A percentile compares a stretch with the other conserved stretches of the same genome.
Conservation (phyloP, 1,284 basidiomycete genomes). For the Trichosporon faecale region DNA sequence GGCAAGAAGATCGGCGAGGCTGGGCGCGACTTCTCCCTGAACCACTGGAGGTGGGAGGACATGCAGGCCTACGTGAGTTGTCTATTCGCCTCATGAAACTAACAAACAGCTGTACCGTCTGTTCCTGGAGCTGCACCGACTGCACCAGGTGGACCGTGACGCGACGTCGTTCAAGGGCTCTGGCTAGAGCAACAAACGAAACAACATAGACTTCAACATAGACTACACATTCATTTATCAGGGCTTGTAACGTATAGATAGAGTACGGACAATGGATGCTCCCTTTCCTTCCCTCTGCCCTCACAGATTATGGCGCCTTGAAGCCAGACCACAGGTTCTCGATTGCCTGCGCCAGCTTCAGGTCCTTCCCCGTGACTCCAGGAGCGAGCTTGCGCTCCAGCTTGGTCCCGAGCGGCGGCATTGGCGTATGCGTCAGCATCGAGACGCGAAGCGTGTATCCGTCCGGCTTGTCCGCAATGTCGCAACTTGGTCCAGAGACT, state of each 20-base stretch:
- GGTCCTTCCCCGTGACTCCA: conserved; percentile 45
- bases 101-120: conserved; percentile 45
- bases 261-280: not conserved
- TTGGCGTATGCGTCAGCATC: conserved; percentile 46
- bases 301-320: not conserved
- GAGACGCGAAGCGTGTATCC: conserved; percentile 39
- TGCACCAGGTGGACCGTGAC: conserved; percentile 44
- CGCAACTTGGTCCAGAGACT: conserved; percentile 32
- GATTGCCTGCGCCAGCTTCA: conserved; percentile 36
- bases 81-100: not conserved
- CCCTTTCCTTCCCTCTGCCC: not conserved
- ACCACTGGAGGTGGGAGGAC: conserved; percentile 55
- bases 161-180: conserved; percentile 28
- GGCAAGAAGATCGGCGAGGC: conserved; percentile 55
- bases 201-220: not conserved
- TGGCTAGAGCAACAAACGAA: not conserved
- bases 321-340: conserved; percentile 25
- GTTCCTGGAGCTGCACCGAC: conserved; percentile 45
- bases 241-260: not conserved
- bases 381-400: conserved; percentile 32
- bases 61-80: conserved; percentile 54
- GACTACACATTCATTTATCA: not conserved
- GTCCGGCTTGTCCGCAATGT: not conserved
- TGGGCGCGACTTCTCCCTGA: conserved; percentile 52
- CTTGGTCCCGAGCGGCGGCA: conserved; percentile 29